phyloP scores from a whole-genome alignment of 257 asterid genomes.

The Phtheirospermum japonicum region DNA sequence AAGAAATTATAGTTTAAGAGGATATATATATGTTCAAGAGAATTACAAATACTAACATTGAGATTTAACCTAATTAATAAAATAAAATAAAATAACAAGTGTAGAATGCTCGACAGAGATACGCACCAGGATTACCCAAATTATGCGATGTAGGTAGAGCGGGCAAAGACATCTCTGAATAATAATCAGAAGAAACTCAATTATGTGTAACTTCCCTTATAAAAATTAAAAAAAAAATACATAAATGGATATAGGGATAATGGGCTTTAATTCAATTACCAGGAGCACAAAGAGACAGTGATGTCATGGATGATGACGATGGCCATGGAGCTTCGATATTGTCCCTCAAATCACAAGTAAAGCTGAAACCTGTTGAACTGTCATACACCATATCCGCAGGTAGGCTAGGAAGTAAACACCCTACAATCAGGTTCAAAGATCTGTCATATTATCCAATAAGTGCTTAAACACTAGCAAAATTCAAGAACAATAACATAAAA shows the following conservation, averaged over 20 bases:
- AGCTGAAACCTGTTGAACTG: slow-evolving; percentile 80
- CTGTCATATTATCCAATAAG: too few species aligned
- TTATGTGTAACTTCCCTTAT: slow-evolving; percentile 7
- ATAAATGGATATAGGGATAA: slow-evolving; percentile 1
- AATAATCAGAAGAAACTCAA: slow-evolving; percentile 28
- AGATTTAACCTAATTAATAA: too few species aligned
- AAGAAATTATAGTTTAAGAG: background rate
- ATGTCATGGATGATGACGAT: slow-evolving; percentile 70
- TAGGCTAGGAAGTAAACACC: slow-evolving; percentile 84
- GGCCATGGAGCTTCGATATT: slow-evolving; percentile 99
- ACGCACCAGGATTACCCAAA: slow-evolving; percentile 56
- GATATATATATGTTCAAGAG: background rate
- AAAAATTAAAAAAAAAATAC: background rate
- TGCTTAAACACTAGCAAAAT: too few species aligned
- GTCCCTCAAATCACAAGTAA: slow-evolving; percentile 86
- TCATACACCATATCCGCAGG: slow-evolving; percentile 88
- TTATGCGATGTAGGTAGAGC: slow-evolving; percentile 81
- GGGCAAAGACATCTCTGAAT: slow-evolving; percentile 95
- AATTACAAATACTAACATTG: background rate
- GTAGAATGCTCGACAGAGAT: slow-evolving; percentile 17
- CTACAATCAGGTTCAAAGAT: slow-evolving; percentile 38
- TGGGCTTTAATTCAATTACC: slow-evolving; percentile 46
- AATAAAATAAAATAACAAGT: too few species aligned
- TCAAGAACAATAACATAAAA: too few species aligned
- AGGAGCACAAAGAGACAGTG: slow-evolving; percentile 95